These are phyloP conservation scores for Corynascus novoguineensis DNA, from an alignment of 495 filamentous ascomycete species.

Conservation along the genomic window DNA sequence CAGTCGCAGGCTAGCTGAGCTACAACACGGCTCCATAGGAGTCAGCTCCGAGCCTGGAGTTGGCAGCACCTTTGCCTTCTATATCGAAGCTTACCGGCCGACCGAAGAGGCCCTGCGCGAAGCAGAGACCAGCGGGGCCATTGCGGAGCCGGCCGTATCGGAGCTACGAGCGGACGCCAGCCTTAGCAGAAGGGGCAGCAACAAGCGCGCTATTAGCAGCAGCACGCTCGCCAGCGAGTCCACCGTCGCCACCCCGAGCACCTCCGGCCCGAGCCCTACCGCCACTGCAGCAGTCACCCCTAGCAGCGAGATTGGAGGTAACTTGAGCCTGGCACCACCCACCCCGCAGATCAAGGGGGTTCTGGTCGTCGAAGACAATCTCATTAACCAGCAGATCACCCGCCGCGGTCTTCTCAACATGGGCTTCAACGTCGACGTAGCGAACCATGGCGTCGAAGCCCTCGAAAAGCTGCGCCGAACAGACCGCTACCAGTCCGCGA, in stretches of 20 bases:
- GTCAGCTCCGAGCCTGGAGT: conserved; percentile 52
- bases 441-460: conserved; percentile 73
- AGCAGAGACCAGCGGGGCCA: conserved; percentile 23
- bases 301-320: not conserved
- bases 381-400: conserved; percentile 68
- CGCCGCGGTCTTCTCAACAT: conserved; percentile 56
- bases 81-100: conserved; percentile 56
- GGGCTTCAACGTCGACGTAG: conserved; percentile 61
- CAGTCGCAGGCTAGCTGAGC: conserved; percentile 61
- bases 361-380: conserved; percentile 71
- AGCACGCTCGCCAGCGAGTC: conserved; percentile 9
- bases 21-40: conserved; percentile 72
- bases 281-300: not conserved
- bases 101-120: conserved; percentile 25
- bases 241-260: not conserved
- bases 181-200: not conserved
- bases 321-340: not conserved
- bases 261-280: not conserved
- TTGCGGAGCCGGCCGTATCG: conserved; percentile 16
- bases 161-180: conserved; percentile 4
- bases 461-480: conserved; percentile 45
- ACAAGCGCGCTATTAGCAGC: conserved; percentile 8
- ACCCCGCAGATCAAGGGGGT: conserved; percentile 36
- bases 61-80: conserved; percentile 76
- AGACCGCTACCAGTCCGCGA: conserved; percentile 27